Evolutionary conservation across 208 protist species (phyloP), one percentile per base, ranked within the genome.

Genomic region (Trypanosomatidae sp.): DNA sequence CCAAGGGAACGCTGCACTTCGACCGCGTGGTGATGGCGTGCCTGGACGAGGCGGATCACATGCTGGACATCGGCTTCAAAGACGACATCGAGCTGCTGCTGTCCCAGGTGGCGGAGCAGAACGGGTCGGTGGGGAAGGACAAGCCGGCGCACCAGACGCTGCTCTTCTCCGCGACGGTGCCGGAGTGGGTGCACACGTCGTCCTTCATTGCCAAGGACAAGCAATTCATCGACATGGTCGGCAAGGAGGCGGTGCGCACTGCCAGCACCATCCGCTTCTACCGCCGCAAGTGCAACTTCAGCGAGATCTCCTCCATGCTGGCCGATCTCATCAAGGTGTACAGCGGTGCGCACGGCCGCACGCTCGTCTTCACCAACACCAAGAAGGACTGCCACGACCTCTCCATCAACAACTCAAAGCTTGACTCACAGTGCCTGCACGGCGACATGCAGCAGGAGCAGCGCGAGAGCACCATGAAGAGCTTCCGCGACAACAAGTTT

Each of bases 1-100:
- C n/a, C n/a, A n/a, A n/a, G n/a, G n/a, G n/a, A n/a, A n/a, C n/a
- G n/a, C n/a, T n/a, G n/a, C n/a, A n/a, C n/a, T n/a, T n/a, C 76
- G 88, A 93, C 64, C 87, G 86, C 59, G 80, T 97, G 13, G 85
- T 87, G 64, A 94, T 99, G 62, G 92, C 98, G 44, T 98, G 99
- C 62, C 89, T 99, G 2, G 99, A 99, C 85, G 99, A 99, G 87
- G 99, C 99, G 8, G 99, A 99, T 80, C 87, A 98, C 65, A 98
- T 99, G 84, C 88, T 99, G 17, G 99, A 99, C 82, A 96, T 99
- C 77, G 99, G 99, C 50, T 99, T 99, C 75, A 90, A 91, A 68
- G 90, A 98, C 53, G 93, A 97, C 56, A 85, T 99, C 70, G 97
- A 99, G 76, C 73, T 95, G 43, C 98, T 99, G 62, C 72, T 99